Base-by-base conservation (phyloP, 495 filamentous ascomycete genomes). In the Daldinia grandis region DNA sequence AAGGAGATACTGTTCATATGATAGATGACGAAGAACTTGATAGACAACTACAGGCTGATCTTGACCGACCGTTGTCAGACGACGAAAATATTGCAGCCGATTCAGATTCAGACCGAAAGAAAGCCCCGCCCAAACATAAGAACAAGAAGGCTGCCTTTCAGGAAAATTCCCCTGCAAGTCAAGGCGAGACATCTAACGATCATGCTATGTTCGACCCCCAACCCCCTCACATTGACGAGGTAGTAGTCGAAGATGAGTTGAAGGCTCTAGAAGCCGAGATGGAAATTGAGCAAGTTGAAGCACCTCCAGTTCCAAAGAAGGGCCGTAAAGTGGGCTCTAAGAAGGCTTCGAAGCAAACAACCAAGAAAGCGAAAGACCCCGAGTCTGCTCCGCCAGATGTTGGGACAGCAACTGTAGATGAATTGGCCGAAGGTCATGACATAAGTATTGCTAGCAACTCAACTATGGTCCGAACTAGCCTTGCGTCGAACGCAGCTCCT, bases 1-100 rank as follows among this genome's bases (percentile, higher is more conserved):
- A 71, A 44, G 78, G 4, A 63, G 76, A 38, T 21, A 81, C 78
- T 60, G 68, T 78, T 21, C 76, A 72, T 31, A 58, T 82, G 1
- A 84, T 84, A 4, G 82, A 85, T 53, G 88, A 94, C 58, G 87
- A 89, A 3, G 91, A 92, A 58, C 83, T 93, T 33, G 88, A 93
- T n/a, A 85, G 86, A 25, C 88, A 85, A 31, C 81, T 93, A 2
- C 86, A 90, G 68, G 87, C 88, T 19, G 91, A 91, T 47, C 84
- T 92, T 17, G 90, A 89, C 15, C 79, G 84, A 37, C 87, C 81
- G 5, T 66, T 88, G 10, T 86, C 82, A 9, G 86, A 89, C 58
- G 87, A 87, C 25, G 87, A 90, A 49, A 78, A 79, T 27, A 67
- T 78, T 28, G 69, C 70, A 9, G 75, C 66, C 6, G 77, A 79